Evolutionary conservation across 345 rosid species (phyloP).

Genomic region (Erysimum cheiranthoides): DNA sequence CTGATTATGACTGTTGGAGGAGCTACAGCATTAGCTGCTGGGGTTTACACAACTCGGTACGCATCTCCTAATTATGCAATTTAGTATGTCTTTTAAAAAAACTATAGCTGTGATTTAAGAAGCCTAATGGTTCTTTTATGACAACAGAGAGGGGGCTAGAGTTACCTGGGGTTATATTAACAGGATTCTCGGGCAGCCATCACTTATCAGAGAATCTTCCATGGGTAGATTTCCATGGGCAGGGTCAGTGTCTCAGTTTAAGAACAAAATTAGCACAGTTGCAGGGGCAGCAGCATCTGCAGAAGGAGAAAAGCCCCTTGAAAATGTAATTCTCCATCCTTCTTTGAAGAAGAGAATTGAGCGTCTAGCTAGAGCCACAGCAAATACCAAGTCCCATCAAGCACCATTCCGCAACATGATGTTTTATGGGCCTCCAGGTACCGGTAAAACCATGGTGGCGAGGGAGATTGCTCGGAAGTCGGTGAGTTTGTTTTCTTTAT

Average conservation of each 20-base stretch:
- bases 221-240: slow-evolving; percentile 78
- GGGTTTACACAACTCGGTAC: slow-evolving; percentile 92
- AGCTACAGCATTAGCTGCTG: slow-evolving; percentile 93
- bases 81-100: too few relatives aligned
- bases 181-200: slow-evolving; percentile 95
- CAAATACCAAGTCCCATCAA: slow-evolving; percentile 85
- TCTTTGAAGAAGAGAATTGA: slow-evolving; percentile 86
- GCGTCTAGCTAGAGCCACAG: slow-evolving; percentile 90
- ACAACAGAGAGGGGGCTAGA: slow-evolving; percentile 89
- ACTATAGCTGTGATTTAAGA: slow-evolving; percentile 27
- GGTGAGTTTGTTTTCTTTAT: slow-evolving; percentile 47
- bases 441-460: slow-evolving; percentile 98
- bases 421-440: slow-evolving; percentile 99
- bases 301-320: slow-evolving; percentile 58
- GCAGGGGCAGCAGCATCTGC: slow-evolving; percentile 51
- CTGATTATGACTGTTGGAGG: slow-evolving; percentile 97
- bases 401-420: slow-evolving; percentile 98
- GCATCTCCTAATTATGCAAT: background rate
- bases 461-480: slow-evolving; percentile 95
- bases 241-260: slow-evolving; percentile 57
- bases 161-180: slow-evolving; percentile 94
- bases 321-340: slow-evolving; percentile 83
- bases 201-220: slow-evolving; percentile 95
- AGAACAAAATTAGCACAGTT: slow-evolving; percentile 46
- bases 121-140: slow-evolving; percentile 31